Base-by-base conservation (phyloP, 441 rosid genomes). In the Erodium moschatum region DNA sequence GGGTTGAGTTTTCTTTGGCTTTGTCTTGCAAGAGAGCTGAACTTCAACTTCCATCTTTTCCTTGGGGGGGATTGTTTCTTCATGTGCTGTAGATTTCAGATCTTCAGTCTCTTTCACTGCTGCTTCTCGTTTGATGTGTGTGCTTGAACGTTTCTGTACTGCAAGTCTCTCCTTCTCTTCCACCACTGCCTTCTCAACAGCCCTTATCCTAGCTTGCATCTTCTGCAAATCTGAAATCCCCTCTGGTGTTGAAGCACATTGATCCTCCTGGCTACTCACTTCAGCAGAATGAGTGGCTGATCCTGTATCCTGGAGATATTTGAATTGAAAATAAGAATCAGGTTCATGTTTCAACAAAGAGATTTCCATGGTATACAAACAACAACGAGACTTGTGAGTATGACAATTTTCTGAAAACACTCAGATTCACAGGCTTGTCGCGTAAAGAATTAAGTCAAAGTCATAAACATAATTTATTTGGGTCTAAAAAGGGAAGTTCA, bases 161-260 rank as follows among this genome's bases (percentile, higher is more conserved):
- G 44, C 77, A 21, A 75, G 70, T 82, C 78, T 82, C 54, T 79
- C 80, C 77, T 77, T 82, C 67, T 89, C 85, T 72, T 79, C 87
- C 81, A 75, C 73, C 77, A 91, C 73, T 7, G 84, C 91, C 77
- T 80, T 83, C 74, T 83, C 91, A 69, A 89, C 82, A 66, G 85
- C 87, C 79, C 83, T 84, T 48, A 95, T 81, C 78, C 86, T 81
- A 69, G 78, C 70, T 74, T 81, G 85, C 82, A 92, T 82, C 80
- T 81, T 81, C 83, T 76, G 86, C 84, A 95, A 82, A 71, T 87
- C 86, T 56, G 81, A 79, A 75, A 92, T 77, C 72, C 85, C 92
- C 69, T 74, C 80, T 35, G 79, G 65, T 67, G 63, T 64, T 20
- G 56, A 72, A 20, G 71, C 8, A 68, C 64, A 68, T 69, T 72